phyloP scores from a whole-genome alignment of 2,329 filamentous ascomycete species.

The Ascochyta fabae region DNA sequence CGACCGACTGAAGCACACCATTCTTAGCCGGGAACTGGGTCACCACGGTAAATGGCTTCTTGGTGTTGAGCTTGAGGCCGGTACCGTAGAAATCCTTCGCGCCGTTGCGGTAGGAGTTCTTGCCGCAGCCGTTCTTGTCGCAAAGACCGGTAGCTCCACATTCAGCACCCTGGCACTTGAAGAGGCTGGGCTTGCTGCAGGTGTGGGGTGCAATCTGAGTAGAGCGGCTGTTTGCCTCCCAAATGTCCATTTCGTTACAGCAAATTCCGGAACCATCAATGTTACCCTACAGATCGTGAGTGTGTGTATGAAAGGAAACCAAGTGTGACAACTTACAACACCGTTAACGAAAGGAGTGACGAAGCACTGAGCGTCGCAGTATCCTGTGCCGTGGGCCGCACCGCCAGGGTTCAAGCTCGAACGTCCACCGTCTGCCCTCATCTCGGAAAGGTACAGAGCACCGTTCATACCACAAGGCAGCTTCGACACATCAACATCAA shows the following conservation, averaged over 20 bases:
- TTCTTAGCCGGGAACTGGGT: conserved; percentile 69
- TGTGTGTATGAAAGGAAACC: conserved; percentile 29
- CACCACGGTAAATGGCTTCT: conserved; percentile 67
- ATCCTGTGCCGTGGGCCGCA: conserved; percentile 67
- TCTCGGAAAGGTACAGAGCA: conserved; percentile 50
- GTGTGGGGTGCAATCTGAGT: conserved; percentile 58
- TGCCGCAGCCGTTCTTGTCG: conserved; percentile 46
- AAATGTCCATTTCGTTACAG: conserved; percentile 64
- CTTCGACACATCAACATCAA: conserved; percentile 68
- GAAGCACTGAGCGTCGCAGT: conserved; percentile 58
- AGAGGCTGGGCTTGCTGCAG: conserved; percentile 55
- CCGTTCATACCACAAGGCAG: conserved; percentile 53
- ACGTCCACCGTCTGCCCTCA: conserved; percentile 47
- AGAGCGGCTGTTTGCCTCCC: conserved; percentile 60
- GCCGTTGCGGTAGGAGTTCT: conserved; percentile 41
- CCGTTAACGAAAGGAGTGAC: conserved; percentile 48
- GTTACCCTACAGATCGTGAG: conserved; percentile 52
- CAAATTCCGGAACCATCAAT: conserved; percentile 55
- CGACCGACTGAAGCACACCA: conserved; percentile 66
- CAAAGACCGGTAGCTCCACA: conserved; percentile 47
- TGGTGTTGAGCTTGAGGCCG: conserved; percentile 62
- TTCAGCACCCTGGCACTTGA: conserved; percentile 51
- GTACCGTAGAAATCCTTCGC: conserved; percentile 39
- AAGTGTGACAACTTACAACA: conserved; percentile 35
- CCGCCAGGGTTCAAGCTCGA: conserved; percentile 55